Percentiles rank a stretch among this genome's conserved stretches.
These are phyloP conservation scores for Lyophyllum decastes DNA, from an alignment of 768 basidiomycete species.

Conservation along the genomic window DNA sequence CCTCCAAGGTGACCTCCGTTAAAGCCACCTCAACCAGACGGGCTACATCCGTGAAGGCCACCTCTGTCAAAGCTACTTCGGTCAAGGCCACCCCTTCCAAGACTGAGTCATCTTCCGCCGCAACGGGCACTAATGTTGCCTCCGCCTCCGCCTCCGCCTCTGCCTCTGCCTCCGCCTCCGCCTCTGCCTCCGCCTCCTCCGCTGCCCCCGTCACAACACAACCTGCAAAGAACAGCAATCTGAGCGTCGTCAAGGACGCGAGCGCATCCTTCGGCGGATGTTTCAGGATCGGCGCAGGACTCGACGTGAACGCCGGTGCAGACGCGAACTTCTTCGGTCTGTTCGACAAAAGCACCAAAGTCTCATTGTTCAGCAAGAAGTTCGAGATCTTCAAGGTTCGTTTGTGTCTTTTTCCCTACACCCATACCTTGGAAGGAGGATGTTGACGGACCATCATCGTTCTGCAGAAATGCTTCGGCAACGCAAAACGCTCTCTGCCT, in stretches of 20 bases:
- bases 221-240: neutral
- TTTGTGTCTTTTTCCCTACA: neutral
- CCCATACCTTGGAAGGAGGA: too few relatives aligned
- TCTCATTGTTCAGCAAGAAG: slow-evolving; percentile 30
- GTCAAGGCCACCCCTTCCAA: neutral
- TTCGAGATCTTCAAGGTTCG: slow-evolving; percentile 33
- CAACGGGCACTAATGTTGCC: neutral
- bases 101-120: neutral
- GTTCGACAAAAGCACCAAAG: slow-evolving; percentile 24
- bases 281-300: slow-evolving; percentile 30
- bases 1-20: neutral
- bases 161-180: neutral
- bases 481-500: slow-evolving; percentile 15
- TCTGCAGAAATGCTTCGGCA: slow-evolving; percentile 25
- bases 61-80: neutral
- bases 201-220: neutral
- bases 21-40: neutral
- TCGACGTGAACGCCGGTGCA: slow-evolving; percentile 32
- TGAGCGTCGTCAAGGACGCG: slow-evolving; percentile 7
- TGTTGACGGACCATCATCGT: neutral
- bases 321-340: slow-evolving; percentile 29
- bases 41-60: neutral
- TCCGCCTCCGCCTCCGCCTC: neutral
- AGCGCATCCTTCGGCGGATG: slow-evolving; percentile 31
- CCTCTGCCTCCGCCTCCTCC: neutral